Percentiles rank a stretch among this genome's conserved stretches.
These are phyloP conservation scores for Termitomyces sp. DNA, from an alignment of 768 basidiomycete species.

Conservation along the genomic window DNA sequence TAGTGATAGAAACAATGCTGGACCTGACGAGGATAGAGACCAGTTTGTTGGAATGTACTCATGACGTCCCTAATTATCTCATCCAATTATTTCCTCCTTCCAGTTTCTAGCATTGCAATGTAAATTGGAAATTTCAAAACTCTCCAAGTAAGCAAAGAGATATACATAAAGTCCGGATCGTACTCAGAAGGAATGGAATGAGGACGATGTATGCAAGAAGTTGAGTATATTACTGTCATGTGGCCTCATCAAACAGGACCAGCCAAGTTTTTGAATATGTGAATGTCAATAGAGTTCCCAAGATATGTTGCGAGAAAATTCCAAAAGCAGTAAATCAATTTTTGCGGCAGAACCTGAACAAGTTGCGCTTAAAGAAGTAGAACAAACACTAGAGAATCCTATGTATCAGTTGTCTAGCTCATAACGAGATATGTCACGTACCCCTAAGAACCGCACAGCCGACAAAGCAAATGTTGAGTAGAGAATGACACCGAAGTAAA, in stretches of 20 bases:
- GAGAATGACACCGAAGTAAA: conserved; percentile 74
- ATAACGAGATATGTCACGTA: conserved; percentile 31
- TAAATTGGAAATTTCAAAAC: conserved; percentile 6
- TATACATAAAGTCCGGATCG: neutral
- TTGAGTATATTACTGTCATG: no score
- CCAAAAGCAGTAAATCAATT: conserved; percentile 35
- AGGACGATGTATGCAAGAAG: neutral
- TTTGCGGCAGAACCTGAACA: conserved; percentile 77
- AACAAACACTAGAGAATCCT: conserved; percentile 59
- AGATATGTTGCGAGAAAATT: conserved; percentile 4
- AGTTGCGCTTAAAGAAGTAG: conserved; percentile 79
- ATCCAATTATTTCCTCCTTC: neutral
- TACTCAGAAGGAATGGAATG: neutral
- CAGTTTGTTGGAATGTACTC: conserved; percentile 59
- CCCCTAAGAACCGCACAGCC: conserved; percentile 69
- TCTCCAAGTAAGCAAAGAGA: conserved; percentile 1
- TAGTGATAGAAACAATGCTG: neutral
- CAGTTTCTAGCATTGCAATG: neutral
- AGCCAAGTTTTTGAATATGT: conserved; percentile 1
- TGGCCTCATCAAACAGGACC: neutral
- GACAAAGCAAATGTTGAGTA: conserved; percentile 76
- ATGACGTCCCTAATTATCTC: conserved; percentile 19
- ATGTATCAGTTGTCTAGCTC: neutral
- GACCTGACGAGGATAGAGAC: conserved; percentile 18
- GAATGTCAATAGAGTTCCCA: conserved; percentile 1